phyloP scores from a whole-genome alignment of 2,329 filamentous ascomycete genomes.

The Stagonosporopsis chrysanthemi region DNA sequence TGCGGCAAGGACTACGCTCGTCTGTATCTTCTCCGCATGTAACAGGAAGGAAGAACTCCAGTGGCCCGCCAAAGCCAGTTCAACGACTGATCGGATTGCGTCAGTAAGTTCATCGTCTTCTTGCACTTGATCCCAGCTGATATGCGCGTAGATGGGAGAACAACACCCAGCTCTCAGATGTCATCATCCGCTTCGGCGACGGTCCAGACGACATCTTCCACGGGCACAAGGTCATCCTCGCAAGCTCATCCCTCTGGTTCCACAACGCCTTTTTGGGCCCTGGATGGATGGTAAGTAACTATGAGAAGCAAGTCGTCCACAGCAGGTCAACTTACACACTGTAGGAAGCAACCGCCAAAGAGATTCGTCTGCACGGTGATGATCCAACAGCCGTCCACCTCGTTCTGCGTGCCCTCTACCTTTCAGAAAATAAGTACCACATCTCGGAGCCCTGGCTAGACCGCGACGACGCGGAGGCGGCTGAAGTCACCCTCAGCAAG shows the following conservation, averaged over 20 bases:
- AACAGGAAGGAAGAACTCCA: not conserved
- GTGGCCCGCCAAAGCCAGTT: not conserved
- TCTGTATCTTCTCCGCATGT: not conserved
- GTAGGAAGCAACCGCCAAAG: not conserved
- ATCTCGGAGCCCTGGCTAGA: not conserved
- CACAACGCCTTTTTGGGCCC: not conserved
- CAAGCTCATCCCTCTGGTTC: not conserved
- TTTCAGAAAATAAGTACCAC: not conserved
- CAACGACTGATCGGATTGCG: not conserved
- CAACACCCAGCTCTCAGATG: not conserved
- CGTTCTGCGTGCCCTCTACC: not conserved
- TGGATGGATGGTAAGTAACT: not conserved
- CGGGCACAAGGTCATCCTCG: not conserved
- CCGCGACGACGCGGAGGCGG: not conserved
- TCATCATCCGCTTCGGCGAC: not conserved
- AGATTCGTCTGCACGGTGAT: not conserved
- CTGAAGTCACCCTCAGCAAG: not conserved
- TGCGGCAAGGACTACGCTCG: not conserved
- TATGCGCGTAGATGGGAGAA: not conserved
- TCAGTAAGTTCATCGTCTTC: not conserved
- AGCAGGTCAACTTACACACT: not conserved
- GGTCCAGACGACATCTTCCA: not conserved
- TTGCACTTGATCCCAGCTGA: not conserved
- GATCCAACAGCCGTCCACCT: not conserved
- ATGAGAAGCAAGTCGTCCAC: not conserved